Evolutionary conservation across 2,329 filamentous ascomycete species (phyloP), one percentile per base, ranked within the genome.

Genomic region (Aschersonia sp.): DNA sequence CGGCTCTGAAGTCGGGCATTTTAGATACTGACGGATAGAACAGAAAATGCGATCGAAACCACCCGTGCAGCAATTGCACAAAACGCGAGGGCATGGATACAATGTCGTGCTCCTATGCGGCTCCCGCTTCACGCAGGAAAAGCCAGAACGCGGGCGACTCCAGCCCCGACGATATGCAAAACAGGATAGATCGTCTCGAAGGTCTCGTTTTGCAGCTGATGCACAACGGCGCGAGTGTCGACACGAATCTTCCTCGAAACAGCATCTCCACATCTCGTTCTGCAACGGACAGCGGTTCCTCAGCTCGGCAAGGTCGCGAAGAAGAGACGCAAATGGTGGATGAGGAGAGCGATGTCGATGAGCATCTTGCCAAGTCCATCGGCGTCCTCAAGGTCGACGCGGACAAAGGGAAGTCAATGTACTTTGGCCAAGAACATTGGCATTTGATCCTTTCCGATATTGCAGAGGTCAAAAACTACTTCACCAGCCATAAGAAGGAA

Each of bases 91-190:
- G 90, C 57, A 81, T 81, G 54, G 86, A 89, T 64, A 81, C 83
- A 11, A 68, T 75, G 48, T 84, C 86, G 49, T 97, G 90, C 68
- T 85, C 83, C 54, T 97, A 96, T 70, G 88, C 87, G 44, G 75
- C 80, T 46, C 82, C 79, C 39, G 65, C 71, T 33, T 70, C 69
- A 46, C 78, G 87, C 56, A 92, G 87, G 66, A 94, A 87, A 73
- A 81, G 70, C 59, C 77, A 82, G 64, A 76, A 68, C 67, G 78
- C 67, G 72, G 75, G 63, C 51, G 66, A 73, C 56, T 67, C 73
- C 47, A 79, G 66, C 56, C 87, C 90, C 45, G 89, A 95, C 73
- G 90, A 96, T 66, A 96, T 97, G 90, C 90, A 97, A 69, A 94
- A 94, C 61, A 85, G 92, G 63, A 97, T 97, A 68, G 89, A 97